phyloP scores from a whole-genome alignment of 2,329 filamentous ascomycete genomes.

The Exophiala spinifera region DNA sequence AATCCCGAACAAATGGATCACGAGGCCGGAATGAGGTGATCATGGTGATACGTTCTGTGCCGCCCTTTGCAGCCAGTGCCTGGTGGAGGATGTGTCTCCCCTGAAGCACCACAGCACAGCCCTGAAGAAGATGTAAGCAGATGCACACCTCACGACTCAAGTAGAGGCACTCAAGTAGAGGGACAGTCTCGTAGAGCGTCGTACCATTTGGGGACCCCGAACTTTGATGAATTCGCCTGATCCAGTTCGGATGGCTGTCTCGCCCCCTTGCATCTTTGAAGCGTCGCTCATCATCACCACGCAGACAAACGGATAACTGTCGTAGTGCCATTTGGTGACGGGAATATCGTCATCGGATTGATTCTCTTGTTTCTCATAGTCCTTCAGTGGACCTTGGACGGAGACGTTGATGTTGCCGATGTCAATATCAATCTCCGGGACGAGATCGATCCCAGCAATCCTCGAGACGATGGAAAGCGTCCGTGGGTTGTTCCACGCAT shows the following conservation, averaged over 20 bases:
- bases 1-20: slow-evolving; percentile 53
- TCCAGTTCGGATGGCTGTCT: slow-evolving; percentile 58
- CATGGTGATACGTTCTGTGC: slow-evolving; percentile 61
- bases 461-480: slow-evolving; percentile 53
- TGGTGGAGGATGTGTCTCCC: slow-evolving; percentile 65
- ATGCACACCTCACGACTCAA: background rate
- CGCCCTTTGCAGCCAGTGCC: slow-evolving; percentile 57
- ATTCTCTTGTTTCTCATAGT: slow-evolving; percentile 8
- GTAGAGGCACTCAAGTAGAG: background rate
- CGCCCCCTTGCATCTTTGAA: slow-evolving; percentile 50
- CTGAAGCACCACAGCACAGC: slow-evolving; percentile 61
- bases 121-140: slow-evolving; percentile 39
- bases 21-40: slow-evolving; percentile 64
- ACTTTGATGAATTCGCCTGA: slow-evolving; percentile 45
- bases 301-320: slow-evolving; percentile 51
- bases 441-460: slow-evolving; percentile 57
- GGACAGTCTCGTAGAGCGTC: slow-evolving; percentile 7
- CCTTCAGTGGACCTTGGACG: slow-evolving; percentile 2
- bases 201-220: slow-evolving; percentile 43
- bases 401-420: slow-evolving; percentile 56
- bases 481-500: slow-evolving; percentile 54
- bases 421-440: slow-evolving; percentile 56
- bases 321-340: slow-evolving; percentile 48
- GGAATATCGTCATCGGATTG: slow-evolving; percentile 31
- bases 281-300: slow-evolving; percentile 52